phyloP scores from a whole-genome alignment of 140 eudicot genomes.

The Cichorium intybus region DNA sequence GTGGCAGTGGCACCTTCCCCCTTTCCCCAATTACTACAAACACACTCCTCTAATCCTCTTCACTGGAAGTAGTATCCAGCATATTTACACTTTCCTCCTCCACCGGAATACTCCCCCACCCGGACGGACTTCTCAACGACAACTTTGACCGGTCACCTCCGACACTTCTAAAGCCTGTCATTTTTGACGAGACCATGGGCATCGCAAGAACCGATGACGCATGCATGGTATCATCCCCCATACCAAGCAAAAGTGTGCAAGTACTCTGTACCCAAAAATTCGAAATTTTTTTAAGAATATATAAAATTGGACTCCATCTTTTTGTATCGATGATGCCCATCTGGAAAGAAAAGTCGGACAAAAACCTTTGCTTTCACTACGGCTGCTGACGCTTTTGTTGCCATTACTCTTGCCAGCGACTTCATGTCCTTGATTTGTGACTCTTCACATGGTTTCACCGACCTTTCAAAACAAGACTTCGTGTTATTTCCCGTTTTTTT shows the following conservation, averaged over 20 bases:
- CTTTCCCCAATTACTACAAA: slow-evolving; percentile 22
- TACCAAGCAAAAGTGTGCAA: slow-evolving; percentile 64
- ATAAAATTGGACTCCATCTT: slow-evolving; percentile 14
- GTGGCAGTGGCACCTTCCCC: slow-evolving; percentile 18
- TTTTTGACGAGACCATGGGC: slow-evolving; percentile 87
- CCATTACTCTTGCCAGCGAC: slow-evolving; percentile 46
- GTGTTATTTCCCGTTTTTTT: slow-evolving; percentile 17
- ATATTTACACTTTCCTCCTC: slow-evolving; percentile 51
- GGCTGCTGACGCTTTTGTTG: slow-evolving; percentile 45
- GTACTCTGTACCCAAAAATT: slow-evolving; percentile 56
- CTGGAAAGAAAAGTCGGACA: slow-evolving; percentile 9
- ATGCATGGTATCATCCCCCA: slow-evolving; percentile 78
- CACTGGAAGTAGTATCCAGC: slow-evolving; percentile 51
- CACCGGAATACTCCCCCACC: slow-evolving; percentile 63
- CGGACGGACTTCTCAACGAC: slow-evolving; percentile 47
- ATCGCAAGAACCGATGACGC: slow-evolving; percentile 83
- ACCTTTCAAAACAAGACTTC: slow-evolving; percentile 44
- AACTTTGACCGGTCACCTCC: slow-evolving; percentile 49
- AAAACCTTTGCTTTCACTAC: slow-evolving; percentile 68
- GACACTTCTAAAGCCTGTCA: slow-evolving; percentile 76
- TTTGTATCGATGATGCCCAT: slow-evolving; percentile 20
- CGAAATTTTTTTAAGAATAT: background rate
- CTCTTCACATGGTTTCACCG: slow-evolving; percentile 57
- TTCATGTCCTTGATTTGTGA: slow-evolving; percentile 57
- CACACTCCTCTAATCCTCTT: slow-evolving; percentile 26